Percentiles rank a stretch among this genome's conserved stretches.
Conservation (phyloP, 169 alveolate genomes). For the Eimeria nieschulzi region DNA sequence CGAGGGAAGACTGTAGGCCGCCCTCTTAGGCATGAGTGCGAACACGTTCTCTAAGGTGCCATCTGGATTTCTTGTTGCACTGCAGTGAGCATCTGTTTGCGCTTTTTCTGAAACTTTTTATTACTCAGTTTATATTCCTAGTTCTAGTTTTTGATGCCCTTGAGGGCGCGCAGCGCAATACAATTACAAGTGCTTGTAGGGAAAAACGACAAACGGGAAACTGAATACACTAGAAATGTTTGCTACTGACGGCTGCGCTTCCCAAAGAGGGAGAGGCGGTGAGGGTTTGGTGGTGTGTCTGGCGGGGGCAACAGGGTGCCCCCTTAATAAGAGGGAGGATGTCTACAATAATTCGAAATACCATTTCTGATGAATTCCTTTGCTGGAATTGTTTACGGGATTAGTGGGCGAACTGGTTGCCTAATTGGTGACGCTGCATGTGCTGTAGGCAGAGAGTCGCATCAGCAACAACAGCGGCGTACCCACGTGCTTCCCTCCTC, state of each 20-base stretch:
- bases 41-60: too few species aligned
- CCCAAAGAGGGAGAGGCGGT: slow-evolving; percentile 32
- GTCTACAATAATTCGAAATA: slow-evolving; percentile 6
- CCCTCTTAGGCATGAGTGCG: too few species aligned
- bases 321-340: background rate
- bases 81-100: too few species aligned
- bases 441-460: slow-evolving; percentile 17
- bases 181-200: too few species aligned
- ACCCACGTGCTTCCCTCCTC: slow-evolving; percentile 17
- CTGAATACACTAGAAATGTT: too few species aligned
- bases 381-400: background rate
- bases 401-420: background rate
- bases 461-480: slow-evolving; percentile 23
- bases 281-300: slow-evolving; percentile 30
- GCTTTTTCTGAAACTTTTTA: too few species aligned
- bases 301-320: slow-evolving; percentile 33
- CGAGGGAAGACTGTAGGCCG: too few species aligned
- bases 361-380: background rate
- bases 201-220: too few species aligned
- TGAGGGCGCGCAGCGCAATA: too few species aligned
- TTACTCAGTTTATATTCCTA: too few species aligned
- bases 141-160: too few species aligned
- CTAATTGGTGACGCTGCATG: background rate
- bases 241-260: slow-evolving; percentile 7
- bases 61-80: too few species aligned